A percentile compares a stretch with the other conserved stretches of the same genome.
phyloP scores from a whole-genome alignment of 495 filamentous ascomycete genomes.

The Penicillium roqueforti region DNA sequence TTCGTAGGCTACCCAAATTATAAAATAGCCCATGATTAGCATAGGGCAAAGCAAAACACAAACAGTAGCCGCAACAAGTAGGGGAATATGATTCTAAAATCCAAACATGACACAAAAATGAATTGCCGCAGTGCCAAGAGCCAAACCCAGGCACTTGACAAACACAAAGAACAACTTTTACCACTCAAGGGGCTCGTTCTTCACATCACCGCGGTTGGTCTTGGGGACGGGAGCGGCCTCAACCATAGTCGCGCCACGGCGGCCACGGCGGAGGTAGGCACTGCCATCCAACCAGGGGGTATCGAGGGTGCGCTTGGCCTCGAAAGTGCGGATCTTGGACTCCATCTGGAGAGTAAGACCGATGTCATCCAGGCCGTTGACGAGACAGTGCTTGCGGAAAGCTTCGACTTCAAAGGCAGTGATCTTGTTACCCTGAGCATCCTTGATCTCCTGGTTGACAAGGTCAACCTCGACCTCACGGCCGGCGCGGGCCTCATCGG shows the following conservation, averaged over 20 bases:
- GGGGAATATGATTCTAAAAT: conserved; percentile 25
- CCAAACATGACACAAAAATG: conserved; percentile 7
- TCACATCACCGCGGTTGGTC: conserved; percentile 83
- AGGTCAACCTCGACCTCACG: conserved; percentile 90
- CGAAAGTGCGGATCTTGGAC: conserved; percentile 80
- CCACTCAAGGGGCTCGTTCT: conserved; percentile 90
- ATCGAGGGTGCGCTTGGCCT: conserved; percentile 66
- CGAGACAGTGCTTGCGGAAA: conserved; percentile 89
- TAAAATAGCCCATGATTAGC: conserved; percentile 15
- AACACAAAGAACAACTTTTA: conserved; percentile 38
- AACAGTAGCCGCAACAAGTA: conserved; percentile 8
- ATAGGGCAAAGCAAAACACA: conserved; percentile 11
- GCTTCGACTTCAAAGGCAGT: conserved; percentile 79
- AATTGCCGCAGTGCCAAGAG: conserved; percentile 7
- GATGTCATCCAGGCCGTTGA: conserved; percentile 96
- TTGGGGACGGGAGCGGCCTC: conserved; percentile 81
- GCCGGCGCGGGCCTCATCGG: conserved; percentile 75
- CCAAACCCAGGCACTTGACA: conserved; percentile 9
- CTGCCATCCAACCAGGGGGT: conserved; percentile 93
- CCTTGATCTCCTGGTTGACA: conserved; percentile 75
- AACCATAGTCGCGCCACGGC: conserved; percentile 61
- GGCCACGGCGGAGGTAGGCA: conserved; percentile 72
- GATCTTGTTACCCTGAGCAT: conserved; percentile 65
- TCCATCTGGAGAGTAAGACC: conserved; percentile 90
- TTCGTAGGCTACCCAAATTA: conserved; percentile 18